Conservation (phyloP, 768 basidiomycete species). For the Udeniomyces megalosporus region DNA sequence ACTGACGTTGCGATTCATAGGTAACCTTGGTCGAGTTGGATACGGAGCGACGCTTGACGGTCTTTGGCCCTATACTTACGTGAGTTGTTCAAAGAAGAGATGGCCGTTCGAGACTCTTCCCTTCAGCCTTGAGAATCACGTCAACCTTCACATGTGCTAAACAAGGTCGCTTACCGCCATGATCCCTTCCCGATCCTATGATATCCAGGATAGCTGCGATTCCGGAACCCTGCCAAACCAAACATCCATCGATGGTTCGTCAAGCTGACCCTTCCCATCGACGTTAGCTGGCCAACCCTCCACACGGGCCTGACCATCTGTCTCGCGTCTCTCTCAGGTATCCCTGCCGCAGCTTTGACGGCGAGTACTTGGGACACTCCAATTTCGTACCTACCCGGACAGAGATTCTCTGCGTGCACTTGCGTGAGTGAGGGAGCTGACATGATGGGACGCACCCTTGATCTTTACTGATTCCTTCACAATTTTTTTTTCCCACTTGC, state of each 20-base stretch:
- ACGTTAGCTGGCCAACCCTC: not conserved
- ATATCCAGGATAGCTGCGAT: not conserved
- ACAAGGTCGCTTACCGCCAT: no score
- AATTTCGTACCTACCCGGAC: slow-evolving; percentile 66
- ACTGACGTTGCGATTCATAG: no score
- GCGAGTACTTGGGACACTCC: slow-evolving; percentile 31
- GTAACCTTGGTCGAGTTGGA: slow-evolving; percentile 43
- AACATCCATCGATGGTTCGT: no score
- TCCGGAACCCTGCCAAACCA: not conserved
- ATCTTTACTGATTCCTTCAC: no score
- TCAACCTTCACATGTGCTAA: no score
- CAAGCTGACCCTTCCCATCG: not conserved
- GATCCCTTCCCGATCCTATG: no score
- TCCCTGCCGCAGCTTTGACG: slow-evolving; percentile 44
- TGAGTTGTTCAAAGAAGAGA: slow-evolving; percentile 52
- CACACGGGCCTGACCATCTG: slow-evolving; percentile 70
- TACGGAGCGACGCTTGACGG: slow-evolving; percentile 26
- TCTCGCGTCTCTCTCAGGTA: slow-evolving; percentile 43
- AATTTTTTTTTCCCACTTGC: no score
- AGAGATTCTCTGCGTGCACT: slow-evolving; percentile 66
- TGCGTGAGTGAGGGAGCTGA: no score
- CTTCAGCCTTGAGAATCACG: no score
- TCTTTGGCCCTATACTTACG: slow-evolving; percentile 31
- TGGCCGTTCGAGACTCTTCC: no score
- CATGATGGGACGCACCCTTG: no score